Evolutionary conservation across 306 rosid species (phyloP).

Genomic region (Acmispon strigosus): DNA sequence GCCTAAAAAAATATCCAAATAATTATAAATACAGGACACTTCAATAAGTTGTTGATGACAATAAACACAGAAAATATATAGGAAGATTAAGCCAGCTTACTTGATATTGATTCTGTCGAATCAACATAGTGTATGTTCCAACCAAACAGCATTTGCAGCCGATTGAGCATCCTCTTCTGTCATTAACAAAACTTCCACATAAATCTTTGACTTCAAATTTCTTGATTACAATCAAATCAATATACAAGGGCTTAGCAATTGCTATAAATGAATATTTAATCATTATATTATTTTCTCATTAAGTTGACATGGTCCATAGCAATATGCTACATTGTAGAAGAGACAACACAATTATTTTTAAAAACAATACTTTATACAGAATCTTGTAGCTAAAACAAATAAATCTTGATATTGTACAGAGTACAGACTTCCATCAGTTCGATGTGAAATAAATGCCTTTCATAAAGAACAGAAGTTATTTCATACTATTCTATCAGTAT

Average conservation of each 20-base stretch:
- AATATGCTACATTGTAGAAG: neutral
- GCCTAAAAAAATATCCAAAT: constrained; percentile 35
- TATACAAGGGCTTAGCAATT: neutral
- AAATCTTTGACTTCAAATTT: constrained; percentile 7
- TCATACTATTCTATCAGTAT: neutral
- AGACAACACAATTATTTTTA: neutral
- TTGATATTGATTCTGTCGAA: constrained; percentile 62
- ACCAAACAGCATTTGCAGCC: constrained; percentile 61
- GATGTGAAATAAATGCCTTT: neutral
- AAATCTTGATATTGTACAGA: neutral
- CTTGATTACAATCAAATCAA: neutral
- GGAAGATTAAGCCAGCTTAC: constrained; percentile 32
- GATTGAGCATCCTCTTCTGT: constrained; percentile 72
- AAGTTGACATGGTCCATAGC: neutral
- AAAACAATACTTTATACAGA: neutral
- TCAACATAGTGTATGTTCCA: constrained; percentile 72
- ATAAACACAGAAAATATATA: neutral
- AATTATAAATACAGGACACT: neutral
- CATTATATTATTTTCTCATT: neutral
- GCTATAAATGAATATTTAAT: neutral
- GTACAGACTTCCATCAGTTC: neutral
- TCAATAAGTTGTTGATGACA: neutral
- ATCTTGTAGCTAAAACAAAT: neutral
- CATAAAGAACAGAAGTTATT: neutral
- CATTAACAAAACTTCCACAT: constrained; percentile 21